These are phyloP conservation scores for Lyophyllum decastes DNA, from an alignment of 768 basidiomycete species.

Conservation along the genomic window DNA sequence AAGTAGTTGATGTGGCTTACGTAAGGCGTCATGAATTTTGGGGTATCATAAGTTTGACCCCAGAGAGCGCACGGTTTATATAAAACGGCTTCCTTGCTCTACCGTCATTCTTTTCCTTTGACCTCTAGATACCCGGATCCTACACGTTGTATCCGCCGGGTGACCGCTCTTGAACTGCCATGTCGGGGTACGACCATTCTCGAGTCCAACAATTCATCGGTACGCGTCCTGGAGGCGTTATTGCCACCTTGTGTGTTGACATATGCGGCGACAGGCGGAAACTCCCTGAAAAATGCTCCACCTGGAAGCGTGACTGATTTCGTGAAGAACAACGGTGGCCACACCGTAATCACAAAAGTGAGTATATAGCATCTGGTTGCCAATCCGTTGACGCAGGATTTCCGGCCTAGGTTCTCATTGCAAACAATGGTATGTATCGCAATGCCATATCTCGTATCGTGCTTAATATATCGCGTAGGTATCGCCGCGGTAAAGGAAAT, in stretches of 20 bases:
- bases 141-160: constrained; percentile 14
- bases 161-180: constrained; percentile 28
- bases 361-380: constrained; percentile 20
- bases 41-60: constrained; percentile 46
- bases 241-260: constrained; percentile 17
- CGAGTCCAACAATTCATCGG: constrained; percentile 58
- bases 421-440: constrained; percentile 80
- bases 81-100: constrained; percentile 22
- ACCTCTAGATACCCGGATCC: constrained; percentile 6
- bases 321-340: constrained; percentile 88
- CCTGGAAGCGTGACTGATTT: constrained; percentile 85
- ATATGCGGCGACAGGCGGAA: constrained; percentile 69
- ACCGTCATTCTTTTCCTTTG: constrained; percentile 10
- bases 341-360: constrained; percentile 98
- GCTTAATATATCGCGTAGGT: constrained; percentile 48
- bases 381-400: constrained; percentile 9
- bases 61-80: constrained; percentile 25
- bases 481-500: constrained; percentile 99
- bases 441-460: background rate
- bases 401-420: constrained; percentile 82
- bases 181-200: constrained; percentile 57
- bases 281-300: constrained; percentile 83
- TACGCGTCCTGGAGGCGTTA: constrained; percentile 21
- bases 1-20: constrained; percentile 8
- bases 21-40: constrained; percentile 39